Base-by-base conservation (phyloP, 2,329 filamentous ascomycete genomes). In the Knufia fluminis region DNA sequence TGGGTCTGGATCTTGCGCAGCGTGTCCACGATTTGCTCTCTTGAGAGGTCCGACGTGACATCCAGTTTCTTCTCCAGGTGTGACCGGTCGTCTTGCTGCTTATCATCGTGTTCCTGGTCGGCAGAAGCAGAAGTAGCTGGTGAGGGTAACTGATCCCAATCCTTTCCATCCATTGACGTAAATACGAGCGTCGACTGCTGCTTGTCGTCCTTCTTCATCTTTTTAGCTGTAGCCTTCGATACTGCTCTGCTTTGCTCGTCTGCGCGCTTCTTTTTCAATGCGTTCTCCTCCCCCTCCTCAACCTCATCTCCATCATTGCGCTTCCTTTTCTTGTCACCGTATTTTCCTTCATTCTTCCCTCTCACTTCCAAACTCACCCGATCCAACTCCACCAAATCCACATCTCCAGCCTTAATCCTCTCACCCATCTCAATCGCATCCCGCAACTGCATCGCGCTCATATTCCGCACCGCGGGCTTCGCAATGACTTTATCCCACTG, bases 401-500 rank as follows among this genome's bases (percentile, higher is more conserved):
- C 65, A 14, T 62, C 53, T 1, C 71, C 70, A 24, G 52, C 53
- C 9, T 61, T 58, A 31, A 73, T 67, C 22, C 60, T 55, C 51
- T 66, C 59, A 0, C 63, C 70, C 19, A 73, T 52, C 8, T 60
- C 54, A 23, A 72, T 67, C 14, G 66, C 68, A 19, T 52, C 53
- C 22, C 58, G 33, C 35, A 73, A 44, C 51, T 73, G 70, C 28
- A 53, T 44, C 6, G 52, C 50, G 12, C 57, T 61, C 71, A 74
- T 74, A 43, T 71, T 66, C 54, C 64, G 69, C 39, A 68, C 61
- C 0, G 71, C 70, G 2, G 71, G 71, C 23, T 60, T 57, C 47
- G 66, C 65, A 28, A 73, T 40, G n/a, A 68, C 64, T 20, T 63
- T 54, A 24, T 60, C 69, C 71, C 71, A 73, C 3, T 68, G 70